phyloP scores from a whole-genome alignment of 495 filamentous ascomycete genomes.

The Neurospora tetraspora region DNA sequence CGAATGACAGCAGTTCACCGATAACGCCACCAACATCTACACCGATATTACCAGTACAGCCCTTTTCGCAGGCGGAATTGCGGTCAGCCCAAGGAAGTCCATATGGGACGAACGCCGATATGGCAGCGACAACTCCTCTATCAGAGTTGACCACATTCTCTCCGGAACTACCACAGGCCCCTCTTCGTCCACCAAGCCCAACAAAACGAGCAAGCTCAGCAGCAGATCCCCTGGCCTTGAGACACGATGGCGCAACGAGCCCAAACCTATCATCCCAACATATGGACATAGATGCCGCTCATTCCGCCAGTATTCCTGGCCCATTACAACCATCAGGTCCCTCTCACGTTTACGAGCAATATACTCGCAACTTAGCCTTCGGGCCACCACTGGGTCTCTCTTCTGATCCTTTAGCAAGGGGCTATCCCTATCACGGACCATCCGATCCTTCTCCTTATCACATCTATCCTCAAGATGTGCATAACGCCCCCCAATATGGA shows the following conservation, averaged over 20 bases:
- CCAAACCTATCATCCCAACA: constrained; percentile 15
- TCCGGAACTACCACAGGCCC: background rate
- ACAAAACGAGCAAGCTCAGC: constrained; percentile 30
- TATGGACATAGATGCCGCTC: constrained; percentile 8
- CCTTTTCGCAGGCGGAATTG: background rate
- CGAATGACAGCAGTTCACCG: background rate
- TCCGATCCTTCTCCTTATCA: constrained; percentile 75
- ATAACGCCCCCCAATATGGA: background rate
- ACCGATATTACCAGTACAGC: background rate
- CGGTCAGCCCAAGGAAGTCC: background rate
- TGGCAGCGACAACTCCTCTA: background rate
- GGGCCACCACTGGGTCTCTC: background rate
- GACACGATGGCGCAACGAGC: constrained; percentile 30
- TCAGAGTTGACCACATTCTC: background rate
- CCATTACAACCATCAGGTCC: background rate
- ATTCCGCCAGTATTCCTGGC: background rate
- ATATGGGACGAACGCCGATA: background rate
- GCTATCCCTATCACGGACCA: constrained; percentile 45
- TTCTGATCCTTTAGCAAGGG: background rate
- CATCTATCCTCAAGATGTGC: constrained; percentile 70
- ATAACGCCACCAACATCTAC: background rate
- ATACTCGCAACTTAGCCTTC: background rate
- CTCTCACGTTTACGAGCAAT: background rate
- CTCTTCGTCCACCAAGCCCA: constrained; percentile 33
- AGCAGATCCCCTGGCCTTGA: constrained; percentile 30